Base-by-base conservation (phyloP, 2,329 filamentous ascomycete genomes). In the Aspergillus hortae region DNA sequence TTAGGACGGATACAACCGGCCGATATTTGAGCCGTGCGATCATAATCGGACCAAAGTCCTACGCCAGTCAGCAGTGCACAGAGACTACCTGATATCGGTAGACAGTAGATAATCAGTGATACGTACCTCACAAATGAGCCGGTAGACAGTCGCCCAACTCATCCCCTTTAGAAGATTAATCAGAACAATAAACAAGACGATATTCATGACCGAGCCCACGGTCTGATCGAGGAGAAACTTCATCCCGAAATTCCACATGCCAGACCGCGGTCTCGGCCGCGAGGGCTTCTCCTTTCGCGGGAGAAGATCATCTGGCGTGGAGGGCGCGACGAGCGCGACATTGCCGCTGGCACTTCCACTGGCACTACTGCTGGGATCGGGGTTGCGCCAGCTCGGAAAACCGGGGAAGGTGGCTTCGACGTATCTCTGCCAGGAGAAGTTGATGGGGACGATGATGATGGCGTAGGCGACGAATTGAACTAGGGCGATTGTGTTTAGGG, bases 381-480 rank as follows among this genome's bases (percentile, higher is more conserved):
- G 19, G 21, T 15, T 40, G 17, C 45, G 41, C 49, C 48, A 55
- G 11, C 43, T 32, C 2, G 79, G 78, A 60, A 82, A 80, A 0
- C 87, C 86, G 0, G 91, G 91, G 65, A 90, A 95, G 3, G 77
- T 72, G 5, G 80, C 75, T 71, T 96, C 91, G 48, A 96, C 79
- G 65, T 81, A 89, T 38, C 83, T 80, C 77, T 95, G 91, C 91
- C 90, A 96, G 62, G 89, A 67, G 66, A 90, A 89, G 72, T 96
- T 96, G 42, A 88, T 88, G 2, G 91, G 90, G 38, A 86, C 87
- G 69, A 80, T 86, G 53, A 95, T 66, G 32, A 89, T 66, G 58
- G 86, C 82, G 75, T 87, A 95, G 48, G 90, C 65, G 47, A 89
- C 74, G 71, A 95, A 96, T 67, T 91, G 88, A 60, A 91, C 74